A percentile compares a stretch with the other conserved stretches of the same genome.
Evolutionary conservation across 176 grass and related monocot genomes (phyloP).

Genomic region (Pontederia crassipes): DNA sequence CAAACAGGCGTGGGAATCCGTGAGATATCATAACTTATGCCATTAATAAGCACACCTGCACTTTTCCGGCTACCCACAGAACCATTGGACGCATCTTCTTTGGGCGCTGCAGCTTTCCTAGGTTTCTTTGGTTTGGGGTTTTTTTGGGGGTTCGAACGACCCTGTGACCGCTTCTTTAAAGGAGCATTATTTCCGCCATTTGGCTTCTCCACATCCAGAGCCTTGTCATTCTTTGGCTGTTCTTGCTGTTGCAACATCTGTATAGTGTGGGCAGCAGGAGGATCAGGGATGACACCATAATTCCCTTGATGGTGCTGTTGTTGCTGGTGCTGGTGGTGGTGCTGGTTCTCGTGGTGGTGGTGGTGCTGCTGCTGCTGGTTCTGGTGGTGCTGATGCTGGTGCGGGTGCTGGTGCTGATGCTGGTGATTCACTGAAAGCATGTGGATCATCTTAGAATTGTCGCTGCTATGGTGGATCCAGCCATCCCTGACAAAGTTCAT

Average conservation of each 20-base stretch:
- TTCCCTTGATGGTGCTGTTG: not conserved
- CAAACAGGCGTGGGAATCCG: slow-evolving; percentile 7
- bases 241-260: slow-evolving; percentile 6
- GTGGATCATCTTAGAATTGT: slow-evolving; percentile 4
- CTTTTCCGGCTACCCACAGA: slow-evolving; percentile 5
- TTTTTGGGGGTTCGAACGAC: not conserved
- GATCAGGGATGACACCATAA: slow-evolving; percentile 5
- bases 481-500: slow-evolving; percentile 16
- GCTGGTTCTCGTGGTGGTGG: too few relatives aligned
- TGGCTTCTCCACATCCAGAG: not conserved
- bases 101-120: slow-evolving; percentile 13
- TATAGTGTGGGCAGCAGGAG: not conserved
- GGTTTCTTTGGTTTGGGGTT: slow-evolving; percentile 17
- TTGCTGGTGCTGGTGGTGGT: not conserved
- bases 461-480: slow-evolving; percentile 15
- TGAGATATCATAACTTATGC: slow-evolving; percentile 16
- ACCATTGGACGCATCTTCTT: not conserved
- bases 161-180: slow-evolving; percentile 14
- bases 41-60: slow-evolving; percentile 15
- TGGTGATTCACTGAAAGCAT: slow-evolving; percentile 13
- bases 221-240: not conserved
- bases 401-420: too few relatives aligned
- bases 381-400: too few relatives aligned
- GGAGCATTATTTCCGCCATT: slow-evolving; percentile 5
- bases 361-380: too few relatives aligned